Base-by-base conservation (phyloP, 2,329 filamentous ascomycete species). In the Lithohypha guttulata region DNA sequence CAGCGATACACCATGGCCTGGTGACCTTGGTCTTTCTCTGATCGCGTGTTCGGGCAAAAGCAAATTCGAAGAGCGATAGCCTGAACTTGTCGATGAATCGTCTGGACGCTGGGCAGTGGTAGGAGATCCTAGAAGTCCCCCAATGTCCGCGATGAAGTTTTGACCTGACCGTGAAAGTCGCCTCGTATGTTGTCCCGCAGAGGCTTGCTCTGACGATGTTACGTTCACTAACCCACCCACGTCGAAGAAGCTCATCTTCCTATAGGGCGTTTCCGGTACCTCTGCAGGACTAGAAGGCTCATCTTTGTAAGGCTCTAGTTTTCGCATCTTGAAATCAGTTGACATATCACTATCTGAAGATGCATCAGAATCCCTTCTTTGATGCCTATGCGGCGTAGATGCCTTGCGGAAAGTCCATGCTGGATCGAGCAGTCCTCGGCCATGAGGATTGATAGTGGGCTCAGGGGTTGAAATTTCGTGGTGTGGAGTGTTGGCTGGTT, bases 231-330 rank as follows among this genome's bases (percentile, higher is more conserved):
- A 62, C 0, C 83, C 84, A 15, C 85, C 85, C 1, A 86, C 79
- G 49, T 94, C 87, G 51, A 89, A 86, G 57, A 94, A 89, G 0
- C 83, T 84, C 3, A 91, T 75, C 32, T 71, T 68, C 23, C 42
- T 51, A 10, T 23, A 6, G n/a, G 47, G 45, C 5, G 39, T 48
- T 29, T 45, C 43, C 1, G 27, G 19, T n/a, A 20, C 34, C 1
- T 18, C 21, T n/a, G 18, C 28, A 2, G 32, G 34, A 14, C 30
- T 40, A n/a, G 26, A 34, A 9, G 48, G 31, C n/a, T 42, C 42
- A 10, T 42, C 40, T 10, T 9, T 21, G 22, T 34, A 35, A 9
- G 34, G 18, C 10, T 44, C 42, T 13, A 49, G 22, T 21, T 50
- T 36, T 10, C 39, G 44, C 15, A 52, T 13, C 37, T 46, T 50